Evolutionary conservation across 192 early-diverging fungal species (phyloP).

Genomic region (Backusella liffmaniae): DNA sequence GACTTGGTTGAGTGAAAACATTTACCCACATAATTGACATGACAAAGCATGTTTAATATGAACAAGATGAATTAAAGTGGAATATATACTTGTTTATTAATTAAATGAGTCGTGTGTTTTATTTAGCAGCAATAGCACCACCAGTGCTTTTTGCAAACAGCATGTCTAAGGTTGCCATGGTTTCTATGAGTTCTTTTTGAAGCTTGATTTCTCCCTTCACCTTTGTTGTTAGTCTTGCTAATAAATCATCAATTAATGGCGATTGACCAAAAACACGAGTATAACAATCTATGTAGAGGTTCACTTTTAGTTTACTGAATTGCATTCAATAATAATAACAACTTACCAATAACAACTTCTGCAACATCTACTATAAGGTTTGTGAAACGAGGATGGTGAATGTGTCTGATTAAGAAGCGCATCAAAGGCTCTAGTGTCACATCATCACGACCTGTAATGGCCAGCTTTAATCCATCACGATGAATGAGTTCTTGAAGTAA

Average conservation of each 20-base stretch:
- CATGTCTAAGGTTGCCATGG: constrained; percentile 84
- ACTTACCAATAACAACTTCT: constrained; percentile 67
- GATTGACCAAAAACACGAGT: constrained; percentile 77
- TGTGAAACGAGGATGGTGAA: constrained; percentile 81
- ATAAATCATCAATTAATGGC: constrained; percentile 73
- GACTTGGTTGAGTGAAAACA: not conserved
- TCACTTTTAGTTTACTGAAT: not conserved
- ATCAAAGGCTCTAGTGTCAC: constrained; percentile 79
- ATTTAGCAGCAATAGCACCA: constrained; percentile 11
- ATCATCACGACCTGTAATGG: constrained; percentile 88
- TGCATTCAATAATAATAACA: not conserved
- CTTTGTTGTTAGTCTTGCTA: constrained; percentile 66
- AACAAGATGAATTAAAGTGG: not conserved
- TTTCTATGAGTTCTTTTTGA: constrained; percentile 75
- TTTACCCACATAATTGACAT: not conserved
- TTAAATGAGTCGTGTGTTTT: not conserved
- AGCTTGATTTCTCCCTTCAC: constrained; percentile 74
- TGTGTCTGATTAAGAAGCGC: constrained; percentile 77
- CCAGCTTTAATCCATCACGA: constrained; percentile 74
- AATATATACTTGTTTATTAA: constrained; percentile 4
- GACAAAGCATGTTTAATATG: not conserved
- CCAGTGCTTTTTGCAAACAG: constrained; percentile 54
- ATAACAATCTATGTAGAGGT: constrained; percentile 71
- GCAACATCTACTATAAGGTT: constrained; percentile 76
- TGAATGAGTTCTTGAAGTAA: constrained; percentile 90